These are phyloP conservation scores for Microbotryomycetes sp. DNA, from an alignment of 1,284 basidiomycete species.

Conservation along the genomic window DNA sequence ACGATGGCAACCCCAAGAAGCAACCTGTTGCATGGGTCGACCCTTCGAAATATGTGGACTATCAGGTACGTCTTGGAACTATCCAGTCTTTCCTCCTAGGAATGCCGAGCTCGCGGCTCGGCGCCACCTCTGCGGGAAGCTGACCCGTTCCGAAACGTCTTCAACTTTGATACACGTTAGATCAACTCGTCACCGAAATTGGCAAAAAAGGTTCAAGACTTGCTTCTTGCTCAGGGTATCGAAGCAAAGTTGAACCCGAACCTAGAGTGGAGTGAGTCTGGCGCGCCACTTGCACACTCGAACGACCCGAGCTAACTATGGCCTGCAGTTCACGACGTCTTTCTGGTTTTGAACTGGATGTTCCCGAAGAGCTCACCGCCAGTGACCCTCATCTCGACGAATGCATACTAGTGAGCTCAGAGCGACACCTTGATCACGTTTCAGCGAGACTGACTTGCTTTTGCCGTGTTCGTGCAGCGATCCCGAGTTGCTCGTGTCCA, in stretches of 20 bases:
- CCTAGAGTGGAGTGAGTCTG: slow-evolving; percentile 29
- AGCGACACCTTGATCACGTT: neutral
- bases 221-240: slow-evolving; percentile 27
- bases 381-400: slow-evolving; percentile 33
- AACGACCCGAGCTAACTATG: too few relatives aligned
- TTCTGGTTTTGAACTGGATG: slow-evolving; percentile 36
- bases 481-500: slow-evolving; percentile 22
- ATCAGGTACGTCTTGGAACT: slow-evolving; percentile 22
- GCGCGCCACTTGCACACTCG: neutral
- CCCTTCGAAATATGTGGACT: slow-evolving; percentile 31
- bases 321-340: slow-evolving; percentile 35
- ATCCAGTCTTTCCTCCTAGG: too few relatives aligned
- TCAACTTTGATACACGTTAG: neutral
- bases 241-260: slow-evolving; percentile 29
- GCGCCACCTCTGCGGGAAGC: too few relatives aligned
- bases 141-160: neutral
- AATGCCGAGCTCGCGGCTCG: neutral
- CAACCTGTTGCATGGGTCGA: slow-evolving; percentile 36
- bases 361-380: slow-evolving; percentile 30
- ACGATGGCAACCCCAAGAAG: slow-evolving; percentile 24
- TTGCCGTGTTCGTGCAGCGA: slow-evolving; percentile 3
- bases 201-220: slow-evolving; percentile 19
- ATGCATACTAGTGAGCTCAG: slow-evolving; percentile 21
- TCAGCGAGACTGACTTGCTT: neutral
- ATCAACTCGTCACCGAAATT: slow-evolving; percentile 30